phyloP scores from a whole-genome alignment of 169 alveolate genomes.

The Eimeria sp. region DNA sequence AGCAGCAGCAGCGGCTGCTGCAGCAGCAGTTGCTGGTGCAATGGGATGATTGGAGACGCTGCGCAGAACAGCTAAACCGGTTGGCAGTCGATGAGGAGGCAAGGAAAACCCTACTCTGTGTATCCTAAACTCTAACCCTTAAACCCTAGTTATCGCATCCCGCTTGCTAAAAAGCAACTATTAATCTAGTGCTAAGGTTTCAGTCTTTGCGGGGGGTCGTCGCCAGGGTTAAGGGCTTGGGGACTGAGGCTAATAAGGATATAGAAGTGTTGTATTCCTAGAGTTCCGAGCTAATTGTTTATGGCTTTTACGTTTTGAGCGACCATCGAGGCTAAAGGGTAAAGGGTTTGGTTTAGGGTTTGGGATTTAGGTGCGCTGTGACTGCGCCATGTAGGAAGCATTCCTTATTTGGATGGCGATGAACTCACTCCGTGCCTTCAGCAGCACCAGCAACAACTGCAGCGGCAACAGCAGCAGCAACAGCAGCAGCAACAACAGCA shows the following conservation, averaged over 20 bases:
- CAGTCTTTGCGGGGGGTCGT: background rate
- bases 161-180: background rate
- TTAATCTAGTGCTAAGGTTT: background rate
- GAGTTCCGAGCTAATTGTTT: background rate
- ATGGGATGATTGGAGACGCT: constrained; percentile 42
- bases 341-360: background rate
- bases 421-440: constrained; percentile 26
- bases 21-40: constrained; percentile 66
- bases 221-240: background rate
- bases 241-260: background rate
- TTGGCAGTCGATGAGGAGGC: constrained; percentile 65
- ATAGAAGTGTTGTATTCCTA: background rate
- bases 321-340: background rate
- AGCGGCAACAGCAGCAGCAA: background rate
- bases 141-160: background rate
- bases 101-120: background rate
- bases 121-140: background rate
- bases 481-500: background rate
- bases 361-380: background rate
- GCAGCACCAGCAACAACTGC: constrained; percentile 43
- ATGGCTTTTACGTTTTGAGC: background rate
- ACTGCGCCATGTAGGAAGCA: background rate
- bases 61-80: constrained; percentile 42
- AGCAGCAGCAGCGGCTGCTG: constrained; percentile 26
- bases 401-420: constrained; percentile 29